Evolutionary conservation across 2,329 filamentous ascomycete genomes (phyloP).

Genomic region (Colletotrichum viniferum): DNA sequence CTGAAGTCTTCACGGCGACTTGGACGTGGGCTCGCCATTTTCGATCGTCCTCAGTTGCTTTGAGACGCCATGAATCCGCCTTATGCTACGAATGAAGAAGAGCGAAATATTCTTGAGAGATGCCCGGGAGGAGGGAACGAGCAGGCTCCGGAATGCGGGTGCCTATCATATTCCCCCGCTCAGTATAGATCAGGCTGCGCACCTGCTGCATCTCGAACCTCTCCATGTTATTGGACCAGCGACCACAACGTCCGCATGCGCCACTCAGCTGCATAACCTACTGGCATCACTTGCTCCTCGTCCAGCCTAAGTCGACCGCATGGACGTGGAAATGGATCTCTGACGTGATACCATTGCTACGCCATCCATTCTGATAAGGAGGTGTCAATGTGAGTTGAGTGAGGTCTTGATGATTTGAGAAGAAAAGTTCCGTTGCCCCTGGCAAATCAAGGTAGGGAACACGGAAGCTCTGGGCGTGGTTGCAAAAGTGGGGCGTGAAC

Average conservation of each 20-base stretch:
- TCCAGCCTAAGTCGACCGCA: too few relatives aligned
- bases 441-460: not conserved
- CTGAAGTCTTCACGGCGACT: slow-evolving; percentile 4
- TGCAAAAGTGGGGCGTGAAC: not conserved
- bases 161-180: too few relatives aligned
- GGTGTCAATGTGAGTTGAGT: too few relatives aligned
- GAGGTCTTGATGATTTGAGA: too few relatives aligned
- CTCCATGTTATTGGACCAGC: not conserved
- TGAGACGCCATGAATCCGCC: too few relatives aligned
- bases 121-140: too few relatives aligned
- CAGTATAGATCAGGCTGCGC: not conserved
- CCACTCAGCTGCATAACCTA: not conserved
- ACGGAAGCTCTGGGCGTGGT: slow-evolving; percentile 9
- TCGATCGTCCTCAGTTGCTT: not conserved
- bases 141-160: not conserved
- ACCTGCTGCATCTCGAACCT: not conserved
- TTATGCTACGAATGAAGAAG: not conserved
- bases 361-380: rapidly evolving
- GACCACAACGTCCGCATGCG: not conserved
- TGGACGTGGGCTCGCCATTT: not conserved
- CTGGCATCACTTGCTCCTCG: not conserved
- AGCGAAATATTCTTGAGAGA: not conserved
- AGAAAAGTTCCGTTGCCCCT: not conserved
- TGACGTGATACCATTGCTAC: too few relatives aligned
- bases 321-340: rapidly evolving